Base-by-base conservation (phyloP, 345 rosid genomes). In the Gossypium turneri region DNA sequence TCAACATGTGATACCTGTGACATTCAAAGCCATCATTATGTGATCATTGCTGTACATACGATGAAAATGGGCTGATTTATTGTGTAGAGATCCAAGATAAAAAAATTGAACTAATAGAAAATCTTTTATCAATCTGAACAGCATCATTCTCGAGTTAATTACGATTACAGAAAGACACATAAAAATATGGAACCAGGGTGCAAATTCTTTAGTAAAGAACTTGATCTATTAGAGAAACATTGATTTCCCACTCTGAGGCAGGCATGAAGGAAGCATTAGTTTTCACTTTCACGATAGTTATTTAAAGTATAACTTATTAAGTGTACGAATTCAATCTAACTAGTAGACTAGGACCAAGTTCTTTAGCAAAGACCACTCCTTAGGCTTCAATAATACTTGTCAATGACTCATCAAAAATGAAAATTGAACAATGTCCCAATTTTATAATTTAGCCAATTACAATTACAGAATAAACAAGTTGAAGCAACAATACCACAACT, bases 1-100 rank as follows among this genome's bases (percentile, higher is more conserved):
- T 57, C 67, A 51, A 81, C 56, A 59, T 50, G 61, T 24, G 81
- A 70, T 43, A 81, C 86, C 94, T 90, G 81, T 51, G 13, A 80
- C 72, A 58, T 48, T 65, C 62, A 63, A 10, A 68, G 52, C 62
- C 11, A 74, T 51, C 44, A 66, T 51, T 72, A 79, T 45, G 58
- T 69, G 60, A 65, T 2, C 38, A 11, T 43, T 20, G 25, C 25
- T 24, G 48, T 29, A 53, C 56, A 55, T 9, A 5, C 8, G 19
- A 60, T 45, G 34, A 24, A 10, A 10, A 73, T 13, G 20, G 25
- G 43, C 27, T 71, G 7, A 56, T 71, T 12, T 58, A 38, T 7
- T 5, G 41, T 34, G 7, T 1, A 34, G 41, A 34, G 41, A 34
- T 34, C 41, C 41, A 34, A 34, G 41, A 5, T 34, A 34, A 34